Percentiles rank a stretch among this genome's conserved stretches.
Evolutionary conservation across 176 grass and related monocot species (phyloP).

Genomic region (Carex scoparia): DNA sequence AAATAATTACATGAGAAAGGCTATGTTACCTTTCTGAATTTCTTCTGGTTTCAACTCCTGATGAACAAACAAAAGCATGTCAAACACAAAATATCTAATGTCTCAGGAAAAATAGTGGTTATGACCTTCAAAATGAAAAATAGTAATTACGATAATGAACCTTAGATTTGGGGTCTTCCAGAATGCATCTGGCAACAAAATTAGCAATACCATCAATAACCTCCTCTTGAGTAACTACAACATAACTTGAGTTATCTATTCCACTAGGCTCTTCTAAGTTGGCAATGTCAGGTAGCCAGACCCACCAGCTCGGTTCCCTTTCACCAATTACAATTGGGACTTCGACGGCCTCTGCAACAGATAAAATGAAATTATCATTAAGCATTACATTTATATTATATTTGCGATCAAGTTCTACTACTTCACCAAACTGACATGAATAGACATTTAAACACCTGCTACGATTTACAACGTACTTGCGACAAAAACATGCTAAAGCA

Average conservation of each 20-base stretch:
- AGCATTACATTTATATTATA: constrained; percentile 6
- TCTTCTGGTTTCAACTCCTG: constrained; percentile 62
- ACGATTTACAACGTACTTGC: background rate
- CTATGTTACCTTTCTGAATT: constrained; percentile 60
- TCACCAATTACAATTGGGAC: constrained; percentile 43
- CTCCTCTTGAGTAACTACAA: constrained; percentile 76
- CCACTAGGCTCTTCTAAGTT: constrained; percentile 75
- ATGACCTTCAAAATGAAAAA: background rate
- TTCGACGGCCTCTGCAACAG: constrained; percentile 43
- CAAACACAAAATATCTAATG: constrained; percentile 29
- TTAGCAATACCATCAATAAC: constrained; percentile 77
- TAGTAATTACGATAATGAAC: constrained; percentile 31
- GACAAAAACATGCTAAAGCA: background rate
- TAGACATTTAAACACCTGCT: background rate
- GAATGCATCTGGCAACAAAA: constrained; percentile 86
- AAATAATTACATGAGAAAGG: constrained; percentile 2
- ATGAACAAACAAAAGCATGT: constrained; percentile 33
- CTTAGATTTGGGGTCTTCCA: constrained; percentile 88
- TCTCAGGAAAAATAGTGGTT: background rate
- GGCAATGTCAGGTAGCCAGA: constrained; percentile 51
- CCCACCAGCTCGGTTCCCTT: constrained; percentile 69
- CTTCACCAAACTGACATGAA: background rate
- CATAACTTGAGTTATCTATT: constrained; percentile 91
- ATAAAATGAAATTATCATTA: constrained; percentile 14
- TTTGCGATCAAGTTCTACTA: background rate